Percentiles rank a stretch among this genome's conserved stretches.
phyloP scores from a whole-genome alignment of 2,329 filamentous ascomycete genomes.

The Juglanconis oblonga region DNA sequence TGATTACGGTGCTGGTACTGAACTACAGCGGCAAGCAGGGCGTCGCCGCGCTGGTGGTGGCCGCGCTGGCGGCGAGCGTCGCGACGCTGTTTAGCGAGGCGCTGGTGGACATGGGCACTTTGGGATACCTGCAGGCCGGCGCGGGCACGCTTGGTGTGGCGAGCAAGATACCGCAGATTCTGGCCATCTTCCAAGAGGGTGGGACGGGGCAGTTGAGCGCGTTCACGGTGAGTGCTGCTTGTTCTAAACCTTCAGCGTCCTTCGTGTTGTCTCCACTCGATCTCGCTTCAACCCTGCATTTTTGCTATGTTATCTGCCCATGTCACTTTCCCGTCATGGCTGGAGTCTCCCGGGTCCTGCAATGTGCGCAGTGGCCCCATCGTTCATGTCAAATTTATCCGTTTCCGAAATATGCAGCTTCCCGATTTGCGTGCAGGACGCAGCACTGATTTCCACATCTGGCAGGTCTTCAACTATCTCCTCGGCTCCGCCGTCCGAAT shows the following conservation, averaged over 20 bases:
- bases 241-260: neutral
- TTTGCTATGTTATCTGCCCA: neutral
- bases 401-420: constrained; percentile 8
- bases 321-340: constrained; percentile 3
- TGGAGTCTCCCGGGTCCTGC: neutral
- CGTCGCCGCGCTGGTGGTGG: constrained; percentile 74
- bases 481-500: constrained; percentile 88
- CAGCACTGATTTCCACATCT: constrained; percentile 13
- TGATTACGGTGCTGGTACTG: constrained; percentile 83
- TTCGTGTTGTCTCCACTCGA: neutral
- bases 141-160: constrained; percentile 80
- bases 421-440: neutral
- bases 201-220: constrained; percentile 94
- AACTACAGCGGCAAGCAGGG: constrained; percentile 70
- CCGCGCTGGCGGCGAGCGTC: constrained; percentile 65
- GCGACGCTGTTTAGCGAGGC: constrained; percentile 68
- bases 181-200: constrained; percentile 78
- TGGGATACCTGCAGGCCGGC: constrained; percentile 78
- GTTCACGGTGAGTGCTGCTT: constrained; percentile 70
- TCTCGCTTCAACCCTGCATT: neutral
- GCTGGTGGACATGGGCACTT: constrained; percentile 61
- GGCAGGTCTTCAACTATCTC: constrained; percentile 96
- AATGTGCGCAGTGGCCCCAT: neutral
- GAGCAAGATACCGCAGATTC: constrained; percentile 92
- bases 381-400: neutral